Conservation (phyloP, 495 filamentous ascomycete species). For the Annulohypoxylon maeteangense region DNA sequence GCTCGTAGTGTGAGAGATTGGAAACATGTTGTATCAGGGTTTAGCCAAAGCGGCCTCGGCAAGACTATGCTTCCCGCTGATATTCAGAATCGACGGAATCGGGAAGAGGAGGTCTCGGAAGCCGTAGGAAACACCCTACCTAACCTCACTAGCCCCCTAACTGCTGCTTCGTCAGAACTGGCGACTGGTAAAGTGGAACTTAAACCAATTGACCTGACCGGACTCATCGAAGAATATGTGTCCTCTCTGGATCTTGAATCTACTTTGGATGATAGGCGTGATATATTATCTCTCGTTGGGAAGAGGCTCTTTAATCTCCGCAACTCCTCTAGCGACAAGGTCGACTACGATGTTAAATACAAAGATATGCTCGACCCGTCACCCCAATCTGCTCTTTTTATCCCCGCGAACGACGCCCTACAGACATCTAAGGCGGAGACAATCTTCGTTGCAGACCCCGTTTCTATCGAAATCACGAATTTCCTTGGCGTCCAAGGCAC, state of each 20-base stretch:
- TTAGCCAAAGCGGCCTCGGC: background rate
- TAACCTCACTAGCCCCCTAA: background rate
- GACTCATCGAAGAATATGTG: slow-evolving; percentile 14
- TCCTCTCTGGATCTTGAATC: slow-evolving; percentile 21
- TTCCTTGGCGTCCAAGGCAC: slow-evolving; percentile 50
- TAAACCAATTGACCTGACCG: slow-evolving; percentile 11
- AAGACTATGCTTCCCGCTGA: slow-evolving; percentile 25
- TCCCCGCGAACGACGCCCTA: background rate
- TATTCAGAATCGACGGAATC: slow-evolving; percentile 2
- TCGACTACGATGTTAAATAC: slow-evolving; percentile 3
- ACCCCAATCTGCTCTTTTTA: background rate
- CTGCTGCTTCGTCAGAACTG: background rate
- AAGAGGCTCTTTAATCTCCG: slow-evolving; percentile 18
- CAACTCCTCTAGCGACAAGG: background rate
- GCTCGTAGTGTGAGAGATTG: slow-evolving; percentile 44
- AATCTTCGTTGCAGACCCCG: slow-evolving; percentile 45
- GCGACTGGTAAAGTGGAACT: slow-evolving; percentile 2
- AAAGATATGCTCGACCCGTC: slow-evolving; percentile 19
- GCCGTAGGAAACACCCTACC: background rate
- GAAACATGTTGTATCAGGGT: slow-evolving; percentile 25
- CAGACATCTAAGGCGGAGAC: background rate
- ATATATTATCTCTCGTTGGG: slow-evolving; percentile 10
- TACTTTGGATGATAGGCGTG: slow-evolving; percentile 12
- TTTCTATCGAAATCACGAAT: slow-evolving; percentile 47
- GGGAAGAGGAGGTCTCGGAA: slow-evolving; percentile 1